These are phyloP conservation scores for Aspergillus bridgeri DNA, from an alignment of 495 filamentous ascomycete genomes.

Conservation along the genomic window DNA sequence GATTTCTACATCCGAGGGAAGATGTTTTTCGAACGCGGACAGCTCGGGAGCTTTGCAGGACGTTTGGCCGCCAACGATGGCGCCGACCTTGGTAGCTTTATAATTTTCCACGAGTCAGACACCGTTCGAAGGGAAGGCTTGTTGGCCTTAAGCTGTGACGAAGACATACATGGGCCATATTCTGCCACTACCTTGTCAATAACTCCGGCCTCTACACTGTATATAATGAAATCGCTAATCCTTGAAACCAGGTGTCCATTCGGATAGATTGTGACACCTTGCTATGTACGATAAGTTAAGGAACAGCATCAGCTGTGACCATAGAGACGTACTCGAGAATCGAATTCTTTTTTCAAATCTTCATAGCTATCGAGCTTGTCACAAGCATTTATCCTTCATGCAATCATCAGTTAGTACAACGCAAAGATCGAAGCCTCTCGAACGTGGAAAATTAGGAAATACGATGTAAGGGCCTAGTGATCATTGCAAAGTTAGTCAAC, in stretches of 20 bases:
- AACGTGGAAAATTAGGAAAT: constrained; percentile 5
- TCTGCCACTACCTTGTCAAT: constrained; percentile 80
- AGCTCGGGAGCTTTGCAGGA: constrained; percentile 98
- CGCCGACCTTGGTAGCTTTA: constrained; percentile 84
- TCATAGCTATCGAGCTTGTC: constrained; percentile 84
- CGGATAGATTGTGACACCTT: constrained; percentile 60
- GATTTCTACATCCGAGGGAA: constrained; percentile 87
- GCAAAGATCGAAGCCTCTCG: constrained; percentile 8
- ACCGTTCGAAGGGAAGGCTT: constrained; percentile 7
- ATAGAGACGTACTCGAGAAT: constrained; percentile 57
- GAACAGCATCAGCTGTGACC: constrained; percentile 30
- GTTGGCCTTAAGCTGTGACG: neutral
- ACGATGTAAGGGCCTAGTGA: constrained; percentile 9
- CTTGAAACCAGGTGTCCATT: constrained; percentile 96
- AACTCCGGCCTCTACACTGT: constrained; percentile 90
- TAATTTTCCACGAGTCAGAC: constrained; percentile 28
- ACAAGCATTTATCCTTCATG: constrained; percentile 84
- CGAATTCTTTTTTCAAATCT: constrained; percentile 70
- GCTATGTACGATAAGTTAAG: constrained; percentile 45
- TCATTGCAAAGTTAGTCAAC: constrained; percentile 14
- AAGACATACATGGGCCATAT: constrained; percentile 83
- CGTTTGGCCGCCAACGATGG: constrained; percentile 95
- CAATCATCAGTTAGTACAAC: constrained; percentile 30
- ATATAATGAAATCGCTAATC: constrained; percentile 94
- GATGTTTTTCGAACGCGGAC: constrained; percentile 82